phyloP scores from a whole-genome alignment of 257 asterid genomes.

The Solanum arcanum region DNA sequence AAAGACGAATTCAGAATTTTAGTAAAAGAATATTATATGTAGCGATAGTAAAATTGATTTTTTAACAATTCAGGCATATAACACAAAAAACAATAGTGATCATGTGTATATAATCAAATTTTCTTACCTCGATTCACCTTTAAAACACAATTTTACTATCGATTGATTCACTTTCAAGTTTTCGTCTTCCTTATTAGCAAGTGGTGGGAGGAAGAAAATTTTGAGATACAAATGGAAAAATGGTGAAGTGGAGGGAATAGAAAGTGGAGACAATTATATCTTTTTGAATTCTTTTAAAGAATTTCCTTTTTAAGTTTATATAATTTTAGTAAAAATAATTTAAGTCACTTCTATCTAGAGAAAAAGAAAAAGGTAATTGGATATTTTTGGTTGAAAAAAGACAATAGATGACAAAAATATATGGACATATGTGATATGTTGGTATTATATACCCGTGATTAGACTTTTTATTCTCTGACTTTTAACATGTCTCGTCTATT shows the following conservation, averaged over 20 bases:
- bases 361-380: neutral
- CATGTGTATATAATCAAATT: neutral
- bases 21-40: too few species aligned
- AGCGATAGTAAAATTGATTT: neutral
- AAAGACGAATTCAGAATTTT: neutral
- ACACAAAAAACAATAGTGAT: neutral
- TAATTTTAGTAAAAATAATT: neutral
- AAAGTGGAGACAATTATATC: neutral
- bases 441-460: neutral
- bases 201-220: neutral
- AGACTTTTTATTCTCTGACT: neutral
- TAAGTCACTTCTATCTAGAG: neutral
- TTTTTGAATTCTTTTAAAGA: neutral
- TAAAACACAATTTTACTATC: accelerated
- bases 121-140: neutral
- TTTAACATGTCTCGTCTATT: neutral
- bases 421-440: neutral
- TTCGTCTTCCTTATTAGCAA: neutral
- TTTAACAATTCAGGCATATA: neutral
- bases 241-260: neutral
- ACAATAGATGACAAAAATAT: neutral
- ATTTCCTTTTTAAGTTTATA: neutral
- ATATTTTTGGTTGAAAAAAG: neutral
- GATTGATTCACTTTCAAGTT: neutral
- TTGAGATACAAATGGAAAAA: neutral